phyloP scores from a whole-genome alignment of 2,329 filamentous ascomycete genomes.

The Didymella arachidicola region DNA sequence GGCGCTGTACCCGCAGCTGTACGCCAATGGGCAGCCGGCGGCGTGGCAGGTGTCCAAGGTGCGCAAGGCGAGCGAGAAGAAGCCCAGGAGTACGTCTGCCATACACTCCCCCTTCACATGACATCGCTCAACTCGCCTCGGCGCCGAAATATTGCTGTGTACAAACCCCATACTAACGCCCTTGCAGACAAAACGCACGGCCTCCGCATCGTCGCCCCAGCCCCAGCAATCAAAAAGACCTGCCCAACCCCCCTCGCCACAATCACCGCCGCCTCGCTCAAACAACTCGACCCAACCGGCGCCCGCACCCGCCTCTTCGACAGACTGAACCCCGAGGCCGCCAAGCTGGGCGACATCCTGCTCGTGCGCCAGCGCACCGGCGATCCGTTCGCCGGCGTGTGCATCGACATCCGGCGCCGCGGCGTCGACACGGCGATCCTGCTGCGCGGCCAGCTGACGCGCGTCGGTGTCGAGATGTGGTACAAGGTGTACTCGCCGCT shows the following conservation, averaged over 20 bases:
- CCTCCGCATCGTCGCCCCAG: constrained; percentile 59
- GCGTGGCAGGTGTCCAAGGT: constrained; percentile 9
- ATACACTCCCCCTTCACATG: no score
- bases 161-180: constrained; percentile 7
- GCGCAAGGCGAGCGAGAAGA: constrained; percentile 9
- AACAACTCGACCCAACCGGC: constrained; percentile 82
- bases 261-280: constrained; percentile 73
- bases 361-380: constrained; percentile 84
- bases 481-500: constrained; percentile 93
- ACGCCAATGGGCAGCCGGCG: constrained; percentile 15
- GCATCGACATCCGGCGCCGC: constrained; percentile 82
- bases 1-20: constrained; percentile 28
- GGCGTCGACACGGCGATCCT: constrained; percentile 89
- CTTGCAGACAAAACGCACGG: constrained; percentile 39
- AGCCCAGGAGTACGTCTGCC: constrained; percentile 19
- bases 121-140: neutral
- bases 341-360: constrained; percentile 86
- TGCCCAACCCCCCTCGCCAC: constrained; percentile 73
- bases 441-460: constrained; percentile 83
- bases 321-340: constrained; percentile 76
- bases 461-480: constrained; percentile 95
- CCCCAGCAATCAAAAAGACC: constrained; percentile 62
- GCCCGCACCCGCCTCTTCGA: constrained; percentile 83
- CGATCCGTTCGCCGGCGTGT: constrained; percentile 90
- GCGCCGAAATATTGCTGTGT: neutral